A percentile compares a stretch with the other conserved stretches of the same genome.
phyloP scores from a whole-genome alignment of 441 rosid species.

The Theobroma grandiflorum region DNA sequence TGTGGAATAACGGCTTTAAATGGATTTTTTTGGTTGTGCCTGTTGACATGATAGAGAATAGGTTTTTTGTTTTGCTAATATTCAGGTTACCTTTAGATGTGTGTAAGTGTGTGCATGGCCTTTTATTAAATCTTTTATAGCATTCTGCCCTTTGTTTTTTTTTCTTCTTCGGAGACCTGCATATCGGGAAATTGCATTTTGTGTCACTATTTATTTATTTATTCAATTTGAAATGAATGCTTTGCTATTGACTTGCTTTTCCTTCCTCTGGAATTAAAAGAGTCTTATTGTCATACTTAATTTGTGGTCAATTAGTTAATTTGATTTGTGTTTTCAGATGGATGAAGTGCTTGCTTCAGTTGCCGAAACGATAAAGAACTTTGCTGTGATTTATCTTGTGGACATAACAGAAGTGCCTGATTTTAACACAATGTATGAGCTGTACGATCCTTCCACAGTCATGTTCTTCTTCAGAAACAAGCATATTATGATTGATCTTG shows the following conservation, averaged over 20 bases:
- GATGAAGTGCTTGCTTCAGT: slow-evolving; percentile 92
- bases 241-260: background rate
- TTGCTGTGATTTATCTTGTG: slow-evolving; percentile 93
- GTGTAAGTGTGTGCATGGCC: background rate
- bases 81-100: background rate
- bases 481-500: slow-evolving; percentile 96
- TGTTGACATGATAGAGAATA: background rate
- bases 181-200: background rate
- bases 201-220: background rate
- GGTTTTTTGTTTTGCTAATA: background rate
- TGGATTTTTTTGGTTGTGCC: background rate
- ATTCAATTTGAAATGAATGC: background rate
- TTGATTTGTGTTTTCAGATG: slow-evolving; percentile 56
- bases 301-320: background rate
- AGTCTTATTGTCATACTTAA: background rate
- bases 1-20: background rate
- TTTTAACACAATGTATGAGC: slow-evolving; percentile 95
- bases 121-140: background rate
- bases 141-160: background rate
- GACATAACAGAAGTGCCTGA: slow-evolving; percentile 94
- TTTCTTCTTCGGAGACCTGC: background rate
- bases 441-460: slow-evolving; percentile 91
- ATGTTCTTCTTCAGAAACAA: slow-evolving; percentile 99
- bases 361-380: slow-evolving; percentile 94
- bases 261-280: background rate